phyloP scores from a whole-genome alignment of 2,329 filamentous ascomycete genomes.

The Alternaria novae-zelandiae region DNA sequence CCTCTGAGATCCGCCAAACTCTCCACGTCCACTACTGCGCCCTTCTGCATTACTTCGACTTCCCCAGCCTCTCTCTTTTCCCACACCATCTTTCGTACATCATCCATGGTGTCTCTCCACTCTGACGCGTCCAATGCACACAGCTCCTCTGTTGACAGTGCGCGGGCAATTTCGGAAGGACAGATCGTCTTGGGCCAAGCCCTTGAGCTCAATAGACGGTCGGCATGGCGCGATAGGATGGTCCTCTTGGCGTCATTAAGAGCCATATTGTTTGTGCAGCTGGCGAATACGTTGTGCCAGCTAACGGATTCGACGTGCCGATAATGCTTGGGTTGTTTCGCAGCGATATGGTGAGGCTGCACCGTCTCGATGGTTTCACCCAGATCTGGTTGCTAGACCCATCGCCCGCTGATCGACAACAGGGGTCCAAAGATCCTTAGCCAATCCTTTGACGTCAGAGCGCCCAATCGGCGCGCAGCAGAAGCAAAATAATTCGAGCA shows the following conservation, averaged over 20 bases:
- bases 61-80: slow-evolving; percentile 49
- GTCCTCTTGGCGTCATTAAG: slow-evolving; percentile 23
- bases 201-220: slow-evolving; percentile 39
- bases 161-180: slow-evolving; percentile 59
- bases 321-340: neutral
- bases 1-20: slow-evolving; percentile 51
- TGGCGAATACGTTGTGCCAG: neutral
- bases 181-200: slow-evolving; percentile 59
- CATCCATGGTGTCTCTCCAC: slow-evolving; percentile 59
- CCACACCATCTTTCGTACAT: slow-evolving; percentile 52
- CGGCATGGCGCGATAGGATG: slow-evolving; percentile 26
- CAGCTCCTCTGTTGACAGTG: slow-evolving; percentile 52
- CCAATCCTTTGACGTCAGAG: slow-evolving; percentile 32
- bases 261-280: slow-evolving; percentile 18
- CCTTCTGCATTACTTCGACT: slow-evolving; percentile 59
- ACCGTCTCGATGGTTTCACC: slow-evolving; percentile 5
- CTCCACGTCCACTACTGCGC: slow-evolving; percentile 47
- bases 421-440: slow-evolving; percentile 17
- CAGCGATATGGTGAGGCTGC: neutral
- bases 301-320: neutral
- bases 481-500: slow-evolving; percentile 21
- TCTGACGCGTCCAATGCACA: slow-evolving; percentile 23
- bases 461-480: slow-evolving; percentile 33
- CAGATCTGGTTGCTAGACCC: slow-evolving; percentile 19
- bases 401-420: slow-evolving; percentile 24